Base-by-base conservation (phyloP, 1,284 basidiomycete species). In the Porodaedalea pini region DNA sequence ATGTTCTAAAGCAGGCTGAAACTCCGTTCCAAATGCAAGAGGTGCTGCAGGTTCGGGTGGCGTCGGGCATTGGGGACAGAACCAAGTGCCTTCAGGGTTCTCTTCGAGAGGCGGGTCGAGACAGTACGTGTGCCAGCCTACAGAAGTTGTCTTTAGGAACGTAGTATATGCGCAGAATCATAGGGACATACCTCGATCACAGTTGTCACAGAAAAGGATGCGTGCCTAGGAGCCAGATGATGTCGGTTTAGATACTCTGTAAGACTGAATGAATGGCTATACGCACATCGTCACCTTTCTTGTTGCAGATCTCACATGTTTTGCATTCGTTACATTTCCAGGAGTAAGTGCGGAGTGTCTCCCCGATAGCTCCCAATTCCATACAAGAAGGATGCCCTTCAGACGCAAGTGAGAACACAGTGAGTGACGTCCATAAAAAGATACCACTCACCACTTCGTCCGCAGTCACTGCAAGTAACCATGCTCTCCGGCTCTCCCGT, bases 261-360 rank as follows among this genome's bases (percentile, higher is more conserved):
- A 60, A 59, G 57, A 37, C 43, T 59, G 11, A 51, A 27, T 34
- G 11, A 17, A 60, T 41, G 47, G 13, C 5, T n/a, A 54, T 37
- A 55, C 91, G 78, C 75, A 95, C 94, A 71, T 96, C 94, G 69
- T 94, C 88, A 32, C 89, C 92, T 69, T 94, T 94, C 68, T 85
- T 75, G 47, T 80, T 71, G 69, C 96, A 99, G 57, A 91, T 76
- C 71, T 97, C 93, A 70, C 96, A 99, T 54, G 78, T 86, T 76
- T 97, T 98, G 78, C 96, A 98, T 64, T 96, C 92, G 54, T 85
- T 81, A 69, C 96, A 99, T 62, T 82, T 81, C 96, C 96, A 99
- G 29, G 81, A 75, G 69, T 95, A 96, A 54, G 79, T 77, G 57
- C 77, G 75, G 49, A 90, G 72, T 11, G 82, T 75, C 48, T 81